These are phyloP conservation scores for Nasturtium officinale DNA, from an alignment of 345 rosid species.

Conservation along the genomic window DNA sequence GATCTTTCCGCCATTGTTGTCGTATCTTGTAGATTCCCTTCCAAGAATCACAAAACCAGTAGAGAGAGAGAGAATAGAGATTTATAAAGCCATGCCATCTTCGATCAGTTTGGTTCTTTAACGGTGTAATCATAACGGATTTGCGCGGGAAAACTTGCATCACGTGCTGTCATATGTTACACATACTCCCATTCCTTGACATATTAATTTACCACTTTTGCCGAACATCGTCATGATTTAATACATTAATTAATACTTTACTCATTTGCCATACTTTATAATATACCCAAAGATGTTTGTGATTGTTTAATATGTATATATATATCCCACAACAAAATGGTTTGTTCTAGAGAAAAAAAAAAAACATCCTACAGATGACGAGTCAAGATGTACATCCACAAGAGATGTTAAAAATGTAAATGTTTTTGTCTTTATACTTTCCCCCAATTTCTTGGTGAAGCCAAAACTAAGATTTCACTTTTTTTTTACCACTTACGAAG, in stretches of 20 bases:
- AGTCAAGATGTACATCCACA: slow-evolving; percentile 50
- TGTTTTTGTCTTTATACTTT: not conserved
- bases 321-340: slow-evolving; percentile 33
- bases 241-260: not conserved
- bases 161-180: slow-evolving; percentile 13
- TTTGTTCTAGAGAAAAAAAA: slow-evolving; percentile 13
- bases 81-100: slow-evolving; percentile 10
- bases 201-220: slow-evolving; percentile 13
- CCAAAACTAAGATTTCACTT: slow-evolving; percentile 26
- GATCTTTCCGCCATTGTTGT: slow-evolving; percentile 44
- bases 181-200: not conserved
- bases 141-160: slow-evolving; percentile 30
- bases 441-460: slow-evolving; percentile 13
- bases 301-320: slow-evolving; percentile 21
- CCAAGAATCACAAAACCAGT: slow-evolving; percentile 9
- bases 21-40: slow-evolving; percentile 23
- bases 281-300: not conserved
- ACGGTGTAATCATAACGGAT: slow-evolving; percentile 18
- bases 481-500: slow-evolving; percentile 17
- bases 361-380: slow-evolving; percentile 42
- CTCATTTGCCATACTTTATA: not conserved
- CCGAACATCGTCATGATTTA: not conserved
- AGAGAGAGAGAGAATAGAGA: slow-evolving; percentile 11
- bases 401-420: slow-evolving; percentile 32
- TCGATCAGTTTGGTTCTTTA: slow-evolving; percentile 17